phyloP scores from a whole-genome alignment of 441 rosid species.

The Euphorbia schlechtendalii region DNA sequence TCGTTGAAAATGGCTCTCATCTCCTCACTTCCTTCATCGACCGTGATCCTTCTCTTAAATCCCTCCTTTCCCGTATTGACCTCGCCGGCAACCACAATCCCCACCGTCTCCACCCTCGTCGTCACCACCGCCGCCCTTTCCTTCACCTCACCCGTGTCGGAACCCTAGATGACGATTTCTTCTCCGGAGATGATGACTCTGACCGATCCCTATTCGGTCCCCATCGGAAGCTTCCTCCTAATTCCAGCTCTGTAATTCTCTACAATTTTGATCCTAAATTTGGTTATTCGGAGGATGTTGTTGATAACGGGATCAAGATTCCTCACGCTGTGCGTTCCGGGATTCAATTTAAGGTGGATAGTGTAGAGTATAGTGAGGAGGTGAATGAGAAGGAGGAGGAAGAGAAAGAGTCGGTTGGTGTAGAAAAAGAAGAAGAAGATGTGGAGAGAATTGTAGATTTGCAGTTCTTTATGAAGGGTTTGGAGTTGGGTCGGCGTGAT shows the following conservation, averaged over 20 bases:
- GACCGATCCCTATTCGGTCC: constrained; percentile 39
- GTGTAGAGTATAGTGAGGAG: constrained; percentile 19
- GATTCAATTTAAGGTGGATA: constrained; percentile 35
- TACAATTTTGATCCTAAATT: constrained; percentile 41
- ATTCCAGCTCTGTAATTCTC: constrained; percentile 45
- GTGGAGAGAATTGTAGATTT: constrained; percentile 47
- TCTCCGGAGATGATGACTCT: constrained; percentile 62
- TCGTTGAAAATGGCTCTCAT: constrained; percentile 62
- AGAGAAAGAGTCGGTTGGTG: constrained; percentile 18
- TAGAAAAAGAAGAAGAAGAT: constrained; percentile 23
- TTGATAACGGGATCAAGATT: constrained; percentile 53
- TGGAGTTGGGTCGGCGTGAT: constrained; percentile 71
- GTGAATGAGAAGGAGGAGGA: constrained; percentile 20
- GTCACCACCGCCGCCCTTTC: constrained; percentile 62
- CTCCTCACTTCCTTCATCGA: constrained; percentile 70
- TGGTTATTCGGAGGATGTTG: constrained; percentile 50
- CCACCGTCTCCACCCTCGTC: constrained; percentile 21
- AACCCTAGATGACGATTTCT: constrained; percentile 73
- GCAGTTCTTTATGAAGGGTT: constrained; percentile 54
- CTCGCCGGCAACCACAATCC: constrained; percentile 29
- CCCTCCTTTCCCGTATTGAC: constrained; percentile 79
- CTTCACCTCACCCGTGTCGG: constrained; percentile 85
- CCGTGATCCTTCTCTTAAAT: constrained; percentile 69
- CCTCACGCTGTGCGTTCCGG: constrained; percentile 56
- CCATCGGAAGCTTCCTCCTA: constrained; percentile 34